These are phyloP conservation scores for Fraxinus anomala DNA, from an alignment of 257 asterid genomes.

Conservation along the genomic window DNA sequence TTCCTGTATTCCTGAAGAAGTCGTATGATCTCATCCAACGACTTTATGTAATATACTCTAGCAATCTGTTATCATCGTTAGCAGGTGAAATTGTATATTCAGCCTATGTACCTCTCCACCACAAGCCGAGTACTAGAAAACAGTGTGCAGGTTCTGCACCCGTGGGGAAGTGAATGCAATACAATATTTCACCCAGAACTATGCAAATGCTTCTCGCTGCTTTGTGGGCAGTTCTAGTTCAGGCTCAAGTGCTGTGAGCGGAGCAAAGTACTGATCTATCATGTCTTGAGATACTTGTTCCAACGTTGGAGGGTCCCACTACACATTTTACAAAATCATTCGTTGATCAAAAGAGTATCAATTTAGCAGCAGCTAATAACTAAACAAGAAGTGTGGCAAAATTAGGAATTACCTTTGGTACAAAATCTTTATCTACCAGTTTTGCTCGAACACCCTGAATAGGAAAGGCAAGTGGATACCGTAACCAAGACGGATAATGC, in stretches of 20 bases:
- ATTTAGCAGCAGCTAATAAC: background rate
- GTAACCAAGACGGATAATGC: conserved; percentile 15
- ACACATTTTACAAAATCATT: conserved; percentile 31
- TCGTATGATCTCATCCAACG: no score
- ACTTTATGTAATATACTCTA: background rate
- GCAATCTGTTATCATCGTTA: background rate
- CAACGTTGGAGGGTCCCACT: conserved; percentile 97
- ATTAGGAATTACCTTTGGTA: conserved; percentile 65
- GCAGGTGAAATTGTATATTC: background rate
- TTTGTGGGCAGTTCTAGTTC: conserved; percentile 78
- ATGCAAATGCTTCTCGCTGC: conserved; percentile 81
- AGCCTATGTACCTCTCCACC: background rate
- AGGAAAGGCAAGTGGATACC: conserved; percentile 20
- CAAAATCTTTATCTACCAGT: conserved; percentile 70
- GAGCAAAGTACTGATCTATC: conserved; percentile 80
- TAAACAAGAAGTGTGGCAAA: background rate
- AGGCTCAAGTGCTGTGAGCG: conserved; percentile 67
- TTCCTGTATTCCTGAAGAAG: background rate
- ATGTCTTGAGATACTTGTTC: conserved; percentile 77
- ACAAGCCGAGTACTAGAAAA: background rate
- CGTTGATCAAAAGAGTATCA: background rate
- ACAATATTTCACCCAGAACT: conserved; percentile 4
- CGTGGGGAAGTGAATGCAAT: background rate
- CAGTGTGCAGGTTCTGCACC: background rate
- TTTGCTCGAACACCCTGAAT: conserved; percentile 86